These are phyloP conservation scores for Trichoderma polysporum DNA, from an alignment of 2,329 filamentous ascomycete species.

Conservation along the genomic window DNA sequence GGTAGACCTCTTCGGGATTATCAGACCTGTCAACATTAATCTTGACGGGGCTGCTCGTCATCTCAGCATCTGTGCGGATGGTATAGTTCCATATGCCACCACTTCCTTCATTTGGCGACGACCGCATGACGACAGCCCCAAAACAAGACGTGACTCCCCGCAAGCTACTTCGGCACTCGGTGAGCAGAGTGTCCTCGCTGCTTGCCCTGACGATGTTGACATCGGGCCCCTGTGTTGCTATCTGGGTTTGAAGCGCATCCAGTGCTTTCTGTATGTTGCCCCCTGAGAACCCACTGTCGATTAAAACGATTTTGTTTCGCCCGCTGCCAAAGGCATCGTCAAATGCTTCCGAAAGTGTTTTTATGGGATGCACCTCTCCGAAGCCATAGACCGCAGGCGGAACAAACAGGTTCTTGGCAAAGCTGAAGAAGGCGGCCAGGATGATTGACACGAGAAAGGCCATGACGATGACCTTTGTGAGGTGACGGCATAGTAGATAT, in stretches of 20 bases:
- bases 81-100: slow-evolving; percentile 82
- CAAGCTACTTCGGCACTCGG: slow-evolving; percentile 62
- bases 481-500: slow-evolving; percentile 56
- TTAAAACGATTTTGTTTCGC: slow-evolving; percentile 70
- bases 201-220: slow-evolving; percentile 56
- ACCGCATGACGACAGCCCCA: slow-evolving; percentile 71
- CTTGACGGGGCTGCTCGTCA: slow-evolving; percentile 55
- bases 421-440: slow-evolving; percentile 61
- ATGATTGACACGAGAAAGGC: slow-evolving; percentile 60
- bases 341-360: slow-evolving; percentile 65
- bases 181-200: slow-evolving; percentile 57
- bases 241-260: slow-evolving; percentile 56
- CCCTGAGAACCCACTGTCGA: slow-evolving; percentile 69
- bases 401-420: slow-evolving; percentile 80
- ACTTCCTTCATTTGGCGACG: slow-evolving; percentile 69
- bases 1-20: slow-evolving; percentile 76
- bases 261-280: slow-evolving; percentile 75
- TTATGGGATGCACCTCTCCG: slow-evolving; percentile 59
- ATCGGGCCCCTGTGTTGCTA: slow-evolving; percentile 52
- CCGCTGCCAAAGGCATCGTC: slow-evolving; percentile 52
- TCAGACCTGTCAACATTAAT: slow-evolving; percentile 63
- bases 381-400: slow-evolving; percentile 76
- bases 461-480: slow-evolving; percentile 51
- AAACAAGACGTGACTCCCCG: slow-evolving; percentile 70
- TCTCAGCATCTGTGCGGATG: slow-evolving; percentile 69